Evolutionary conservation across 306 rosid genomes (phyloP).

Genomic region (Vachellia collinsii): DNA sequence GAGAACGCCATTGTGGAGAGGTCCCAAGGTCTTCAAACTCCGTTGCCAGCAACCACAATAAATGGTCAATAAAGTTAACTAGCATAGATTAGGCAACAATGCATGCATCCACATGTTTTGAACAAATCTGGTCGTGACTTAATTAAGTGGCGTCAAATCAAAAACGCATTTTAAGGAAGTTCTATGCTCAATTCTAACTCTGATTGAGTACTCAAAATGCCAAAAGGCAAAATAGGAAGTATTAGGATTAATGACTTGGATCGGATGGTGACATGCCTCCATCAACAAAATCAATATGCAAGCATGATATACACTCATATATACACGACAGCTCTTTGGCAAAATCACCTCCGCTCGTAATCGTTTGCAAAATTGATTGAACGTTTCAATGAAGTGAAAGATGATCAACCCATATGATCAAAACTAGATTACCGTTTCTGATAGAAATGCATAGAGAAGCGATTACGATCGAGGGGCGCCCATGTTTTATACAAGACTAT

Average conservation of each 20-base stretch:
- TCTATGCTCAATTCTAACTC: not conserved
- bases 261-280: slow-evolving; percentile 24
- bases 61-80: not conserved
- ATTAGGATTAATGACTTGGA: not conserved
- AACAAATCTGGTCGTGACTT: not conserved
- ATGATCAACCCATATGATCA: not conserved
- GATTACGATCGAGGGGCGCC: not conserved
- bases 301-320: not conserved
- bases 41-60: too few species aligned
- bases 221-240: slow-evolving; percentile 8
- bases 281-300: slow-evolving; percentile 4
- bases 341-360: slow-evolving; percentile 3
- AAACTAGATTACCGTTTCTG: not conserved
- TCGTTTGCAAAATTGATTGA: slow-evolving; percentile 32
- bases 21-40: too few species aligned
- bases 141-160: not conserved
- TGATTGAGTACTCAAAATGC: slow-evolving; percentile 26
- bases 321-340: not conserved
- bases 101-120: not conserved
- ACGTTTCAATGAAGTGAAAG: not conserved
- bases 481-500: not conserved
- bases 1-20: too few species aligned
- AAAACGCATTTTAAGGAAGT: not conserved
- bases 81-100: too few species aligned
- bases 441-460: slow-evolving; percentile 3